Conservation (phyloP, 345 rosid genomes). For the Eucalyptus guilfoylei region DNA sequence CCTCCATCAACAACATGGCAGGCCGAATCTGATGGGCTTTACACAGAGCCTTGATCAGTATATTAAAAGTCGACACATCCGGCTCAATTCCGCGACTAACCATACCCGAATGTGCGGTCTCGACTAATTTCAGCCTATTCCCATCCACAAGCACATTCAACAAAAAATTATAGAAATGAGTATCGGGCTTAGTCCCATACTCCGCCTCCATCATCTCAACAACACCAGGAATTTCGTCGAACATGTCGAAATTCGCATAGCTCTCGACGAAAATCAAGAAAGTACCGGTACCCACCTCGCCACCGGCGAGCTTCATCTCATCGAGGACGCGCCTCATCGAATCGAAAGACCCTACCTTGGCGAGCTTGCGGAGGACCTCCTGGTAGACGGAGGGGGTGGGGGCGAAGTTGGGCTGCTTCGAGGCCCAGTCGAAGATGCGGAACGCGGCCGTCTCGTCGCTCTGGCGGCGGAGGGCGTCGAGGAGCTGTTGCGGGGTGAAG, state of each 20-base stretch:
- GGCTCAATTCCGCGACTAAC: slow-evolving; percentile 46
- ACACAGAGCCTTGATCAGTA: slow-evolving; percentile 76
- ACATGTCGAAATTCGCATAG: slow-evolving; percentile 46
- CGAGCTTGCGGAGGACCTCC: slow-evolving; percentile 57
- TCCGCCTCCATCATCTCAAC: slow-evolving; percentile 49
- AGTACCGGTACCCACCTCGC: slow-evolving; percentile 23
- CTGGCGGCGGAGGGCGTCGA: slow-evolving; percentile 66
- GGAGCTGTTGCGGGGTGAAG: slow-evolving; percentile 61
- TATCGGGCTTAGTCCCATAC: slow-evolving; percentile 43
- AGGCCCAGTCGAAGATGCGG: slow-evolving; percentile 51
- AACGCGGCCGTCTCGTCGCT: slow-evolving; percentile 60
- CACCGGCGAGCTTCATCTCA: slow-evolving; percentile 37
- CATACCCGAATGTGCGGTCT: slow-evolving; percentile 53
- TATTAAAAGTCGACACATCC: slow-evolving; percentile 75
- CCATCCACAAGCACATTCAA: slow-evolving; percentile 76
- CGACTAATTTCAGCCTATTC: slow-evolving; percentile 59
- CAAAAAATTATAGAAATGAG: slow-evolving; percentile 59
- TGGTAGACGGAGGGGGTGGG: slow-evolving; percentile 43
- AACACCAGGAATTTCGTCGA: slow-evolving; percentile 36
- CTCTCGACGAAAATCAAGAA: slow-evolving; percentile 48
- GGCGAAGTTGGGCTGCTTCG: slow-evolving; percentile 64
- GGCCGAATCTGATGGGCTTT: slow-evolving; percentile 84
- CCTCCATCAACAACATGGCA: slow-evolving; percentile 81
- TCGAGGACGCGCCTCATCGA: slow-evolving; percentile 44
- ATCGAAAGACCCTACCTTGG: slow-evolving; percentile 57